Evolutionary conservation across 176 grass and related monocot species (phyloP).

Genomic region (Areca catechu): DNA sequence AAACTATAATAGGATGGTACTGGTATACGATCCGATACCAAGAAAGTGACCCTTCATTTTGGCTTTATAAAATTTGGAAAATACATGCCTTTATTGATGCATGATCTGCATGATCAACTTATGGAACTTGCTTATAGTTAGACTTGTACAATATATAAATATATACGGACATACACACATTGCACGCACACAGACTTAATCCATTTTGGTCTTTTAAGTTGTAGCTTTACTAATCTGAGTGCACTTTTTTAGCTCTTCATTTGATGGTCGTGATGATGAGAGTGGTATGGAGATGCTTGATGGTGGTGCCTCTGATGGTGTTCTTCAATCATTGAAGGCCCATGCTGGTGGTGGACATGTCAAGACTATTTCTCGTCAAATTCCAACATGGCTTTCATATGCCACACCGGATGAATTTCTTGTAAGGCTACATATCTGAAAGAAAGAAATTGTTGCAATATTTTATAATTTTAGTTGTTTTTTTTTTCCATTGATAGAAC

Average conservation of each 20-base stretch:
- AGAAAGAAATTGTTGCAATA: background rate
- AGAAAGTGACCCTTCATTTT: too few species aligned
- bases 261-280: slow-evolving; percentile 81
- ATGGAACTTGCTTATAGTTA: too few species aligned
- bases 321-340: background rate
- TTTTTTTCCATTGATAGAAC: slow-evolving; percentile 7
- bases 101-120: too few species aligned
- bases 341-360: slow-evolving; percentile 24
- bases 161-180: too few species aligned
- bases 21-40: too few species aligned
- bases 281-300: slow-evolving; percentile 46
- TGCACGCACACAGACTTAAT: too few species aligned
- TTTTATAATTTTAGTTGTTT: background rate
- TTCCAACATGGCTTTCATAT: slow-evolving; percentile 72
- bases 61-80: too few species aligned
- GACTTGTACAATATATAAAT: too few species aligned
- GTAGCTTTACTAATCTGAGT: too few species aligned
- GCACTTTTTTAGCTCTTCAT: slow-evolving; percentile 43
- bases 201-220: too few species aligned
- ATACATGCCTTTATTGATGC: too few species aligned
- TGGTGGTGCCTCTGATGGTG: slow-evolving; percentile 24
- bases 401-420: slow-evolving; percentile 95
- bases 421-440: slow-evolving; percentile 33
- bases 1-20: too few species aligned
- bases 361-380: slow-evolving; percentile 55